Conservation (phyloP, 1,284 basidiomycete genomes). For the Tilletia caries region DNA sequence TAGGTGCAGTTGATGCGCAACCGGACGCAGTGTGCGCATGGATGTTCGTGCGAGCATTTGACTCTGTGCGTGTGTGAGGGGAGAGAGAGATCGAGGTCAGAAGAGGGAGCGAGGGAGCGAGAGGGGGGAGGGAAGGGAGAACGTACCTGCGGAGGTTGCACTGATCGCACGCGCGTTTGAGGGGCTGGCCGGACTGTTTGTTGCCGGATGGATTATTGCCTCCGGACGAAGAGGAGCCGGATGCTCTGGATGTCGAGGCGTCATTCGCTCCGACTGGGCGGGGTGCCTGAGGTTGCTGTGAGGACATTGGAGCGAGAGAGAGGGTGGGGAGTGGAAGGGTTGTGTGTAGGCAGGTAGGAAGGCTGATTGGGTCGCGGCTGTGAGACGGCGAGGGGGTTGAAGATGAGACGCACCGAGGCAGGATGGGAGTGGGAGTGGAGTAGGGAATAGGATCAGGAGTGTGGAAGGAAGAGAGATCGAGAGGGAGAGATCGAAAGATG, state of each 20-base stretch:
- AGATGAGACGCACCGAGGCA: no score
- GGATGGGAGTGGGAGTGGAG: no score
- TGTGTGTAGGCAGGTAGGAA: no score
- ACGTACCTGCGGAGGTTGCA: conserved; percentile 8
- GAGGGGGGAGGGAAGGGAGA: not conserved
- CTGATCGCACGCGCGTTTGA: conserved; percentile 14
- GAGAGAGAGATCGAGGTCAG: conserved; percentile 27
- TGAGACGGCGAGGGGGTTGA: no score
- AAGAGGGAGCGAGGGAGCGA: not conserved
- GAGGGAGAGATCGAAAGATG: no score
- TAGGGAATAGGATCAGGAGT: no score
- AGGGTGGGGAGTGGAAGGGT: not conserved
- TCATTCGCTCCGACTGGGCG: no score
- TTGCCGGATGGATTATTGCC: not conserved
- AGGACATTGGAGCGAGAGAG: not conserved
- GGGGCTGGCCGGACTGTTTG: not conserved
- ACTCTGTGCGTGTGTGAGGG: conserved; percentile 18
- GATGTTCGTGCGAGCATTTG: conserved; percentile 38
- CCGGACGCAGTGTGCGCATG: conserved; percentile 41
- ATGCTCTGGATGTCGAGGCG: no score
- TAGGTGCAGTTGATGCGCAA: conserved; percentile 44
- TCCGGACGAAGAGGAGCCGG: no score
- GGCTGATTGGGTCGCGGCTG: no score
- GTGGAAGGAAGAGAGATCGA: not conserved
- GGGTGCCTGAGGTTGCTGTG: no score